Evolutionary conservation across 441 rosid species (phyloP).

Genomic region (Eruca vesicaria): DNA sequence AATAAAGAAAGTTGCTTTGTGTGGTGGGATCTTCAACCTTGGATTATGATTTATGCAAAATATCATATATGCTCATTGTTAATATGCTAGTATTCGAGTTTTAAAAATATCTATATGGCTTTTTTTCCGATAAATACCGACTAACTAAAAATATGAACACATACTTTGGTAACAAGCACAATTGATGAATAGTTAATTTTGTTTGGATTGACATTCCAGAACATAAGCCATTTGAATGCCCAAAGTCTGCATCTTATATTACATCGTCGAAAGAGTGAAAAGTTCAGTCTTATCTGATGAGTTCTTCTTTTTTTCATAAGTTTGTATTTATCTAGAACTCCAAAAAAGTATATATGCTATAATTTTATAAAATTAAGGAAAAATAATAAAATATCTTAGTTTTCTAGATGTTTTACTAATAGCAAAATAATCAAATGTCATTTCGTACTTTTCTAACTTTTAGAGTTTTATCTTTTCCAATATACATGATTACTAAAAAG

Average conservation of each 20-base stretch:
- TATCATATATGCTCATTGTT: neutral
- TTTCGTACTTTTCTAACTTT: neutral
- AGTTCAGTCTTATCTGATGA: too few relatives aligned
- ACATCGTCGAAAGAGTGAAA: too few relatives aligned
- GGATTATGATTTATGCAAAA: conserved; percentile 6
- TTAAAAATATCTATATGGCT: neutral
- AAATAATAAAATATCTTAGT: too few relatives aligned
- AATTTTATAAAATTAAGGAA: too few relatives aligned
- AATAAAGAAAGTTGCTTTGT: neutral
- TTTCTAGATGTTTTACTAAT: neutral
- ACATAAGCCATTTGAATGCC: too few relatives aligned
- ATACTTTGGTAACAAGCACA: neutral
- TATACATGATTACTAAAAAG: too few relatives aligned
- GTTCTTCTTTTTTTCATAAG: too few relatives aligned
- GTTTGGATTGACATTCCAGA: too few relatives aligned
- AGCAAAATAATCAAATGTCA: neutral
- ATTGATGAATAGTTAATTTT: neutral
- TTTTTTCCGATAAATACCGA: neutral
- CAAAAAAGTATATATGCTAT: too few relatives aligned
- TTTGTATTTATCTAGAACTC: too few relatives aligned
- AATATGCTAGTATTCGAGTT: neutral
- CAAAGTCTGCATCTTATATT: too few relatives aligned
- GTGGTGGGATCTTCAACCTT: neutral
- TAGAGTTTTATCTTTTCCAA: neutral
- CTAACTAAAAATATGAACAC: neutral